phyloP scores from a whole-genome alignment of 352 stramenopile species.

The Pythium aphanidermatum region DNA sequence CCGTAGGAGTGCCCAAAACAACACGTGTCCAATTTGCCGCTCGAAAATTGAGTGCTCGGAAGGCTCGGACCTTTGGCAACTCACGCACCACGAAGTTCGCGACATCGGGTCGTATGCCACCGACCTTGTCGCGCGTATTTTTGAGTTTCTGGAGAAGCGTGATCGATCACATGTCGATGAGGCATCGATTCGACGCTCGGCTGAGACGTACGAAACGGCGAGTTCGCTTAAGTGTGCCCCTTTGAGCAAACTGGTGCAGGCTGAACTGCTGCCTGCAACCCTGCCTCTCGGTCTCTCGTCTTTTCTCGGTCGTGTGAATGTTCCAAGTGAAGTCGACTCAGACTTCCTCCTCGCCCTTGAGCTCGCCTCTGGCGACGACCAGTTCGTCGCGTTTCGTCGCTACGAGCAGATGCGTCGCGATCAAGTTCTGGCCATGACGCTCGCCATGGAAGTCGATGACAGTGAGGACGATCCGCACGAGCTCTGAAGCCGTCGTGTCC shows the following conservation, averaged over 20 bases:
- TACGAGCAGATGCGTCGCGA: slow-evolving; percentile 52
- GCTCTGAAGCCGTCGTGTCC: no score
- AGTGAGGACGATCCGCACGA: slow-evolving; percentile 37
- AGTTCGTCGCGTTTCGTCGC: slow-evolving; percentile 56
- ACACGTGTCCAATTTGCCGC: slow-evolving; percentile 73
- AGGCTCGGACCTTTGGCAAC: slow-evolving; percentile 67
- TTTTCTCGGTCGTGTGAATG: slow-evolving; percentile 26
- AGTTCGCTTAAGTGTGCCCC: slow-evolving; percentile 39
- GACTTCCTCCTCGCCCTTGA: slow-evolving; percentile 63
- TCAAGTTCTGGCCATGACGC: slow-evolving; percentile 40
- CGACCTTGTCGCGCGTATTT: slow-evolving; percentile 68
- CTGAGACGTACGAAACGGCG: slow-evolving; percentile 35
- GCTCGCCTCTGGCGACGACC: slow-evolving; percentile 51
- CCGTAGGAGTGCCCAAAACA: slow-evolving; percentile 61
- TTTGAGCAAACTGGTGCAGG: slow-evolving; percentile 48
- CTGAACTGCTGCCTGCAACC: slow-evolving; percentile 43
- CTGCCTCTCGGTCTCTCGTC: slow-evolving; percentile 46
- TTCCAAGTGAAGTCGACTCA: slow-evolving; percentile 44
- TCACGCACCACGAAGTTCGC: slow-evolving; percentile 63
- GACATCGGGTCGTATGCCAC: slow-evolving; percentile 73
- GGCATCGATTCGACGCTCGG: slow-evolving; percentile 41
- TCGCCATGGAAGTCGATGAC: slow-evolving; percentile 47
- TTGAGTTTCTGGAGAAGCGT: slow-evolving; percentile 72
- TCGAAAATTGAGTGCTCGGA: slow-evolving; percentile 68
- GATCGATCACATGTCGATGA: slow-evolving; percentile 34